Evolutionary conservation across 2,329 filamentous ascomycete genomes (phyloP).

Genomic region (Penicillium sp.): DNA sequence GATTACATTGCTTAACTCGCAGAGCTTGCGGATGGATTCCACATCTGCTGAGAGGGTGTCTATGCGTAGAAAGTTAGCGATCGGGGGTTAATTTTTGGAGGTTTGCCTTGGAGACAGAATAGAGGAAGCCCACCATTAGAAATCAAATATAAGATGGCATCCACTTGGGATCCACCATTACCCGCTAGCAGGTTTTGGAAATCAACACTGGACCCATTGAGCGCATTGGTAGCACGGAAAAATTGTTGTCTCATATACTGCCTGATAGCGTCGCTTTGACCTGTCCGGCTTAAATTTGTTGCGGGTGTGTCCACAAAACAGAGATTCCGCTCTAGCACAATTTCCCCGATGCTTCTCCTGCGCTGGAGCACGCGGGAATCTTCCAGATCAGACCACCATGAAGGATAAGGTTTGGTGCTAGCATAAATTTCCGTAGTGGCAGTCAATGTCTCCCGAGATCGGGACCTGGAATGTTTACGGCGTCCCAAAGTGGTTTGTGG

Average conservation of each 20-base stretch:
- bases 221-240: conserved; percentile 60
- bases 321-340: conserved; percentile 82
- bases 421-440: conserved; percentile 68
- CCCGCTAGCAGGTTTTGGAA: conserved; percentile 75
- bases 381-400: conserved; percentile 83
- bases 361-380: conserved; percentile 59
- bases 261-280: conserved; percentile 59
- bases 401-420: conserved; percentile 78
- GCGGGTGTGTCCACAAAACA: conserved; percentile 86
- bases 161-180: conserved; percentile 77
- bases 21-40: conserved; percentile 67
- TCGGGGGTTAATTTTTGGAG: neutral
- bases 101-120: neutral
- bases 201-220: conserved; percentile 67
- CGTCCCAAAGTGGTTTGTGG: conserved; percentile 23
- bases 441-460: conserved; percentile 17
- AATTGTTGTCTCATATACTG: conserved; percentile 72
- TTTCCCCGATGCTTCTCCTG: conserved; percentile 70
- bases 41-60: conserved; percentile 64
- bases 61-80: conserved; percentile 30
- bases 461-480: conserved; percentile 22
- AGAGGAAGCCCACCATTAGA: conserved; percentile 59
- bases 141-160: conserved; percentile 80
- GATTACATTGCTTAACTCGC: conserved; percentile 76
- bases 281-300: conserved; percentile 52